phyloP scores from a whole-genome alignment of 352 stramenopile species.

The Phytophthora sansomeana region DNA sequence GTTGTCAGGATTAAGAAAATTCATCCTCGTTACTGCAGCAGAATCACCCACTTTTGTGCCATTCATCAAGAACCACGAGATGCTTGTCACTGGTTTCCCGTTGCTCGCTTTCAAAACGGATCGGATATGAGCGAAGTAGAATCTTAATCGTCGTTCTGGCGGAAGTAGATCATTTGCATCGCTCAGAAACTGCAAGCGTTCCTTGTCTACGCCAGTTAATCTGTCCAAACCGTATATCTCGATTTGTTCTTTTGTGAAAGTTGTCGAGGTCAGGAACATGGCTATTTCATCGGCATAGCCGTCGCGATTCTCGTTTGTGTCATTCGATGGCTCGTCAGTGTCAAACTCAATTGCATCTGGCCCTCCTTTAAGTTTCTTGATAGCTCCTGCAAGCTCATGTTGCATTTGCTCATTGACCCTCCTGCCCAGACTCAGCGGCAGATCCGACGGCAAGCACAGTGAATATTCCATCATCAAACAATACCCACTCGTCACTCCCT shows the following conservation, averaged over 20 bases:
- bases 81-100: neutral
- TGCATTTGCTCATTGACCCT: conserved; percentile 9
- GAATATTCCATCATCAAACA: conserved; percentile 21
- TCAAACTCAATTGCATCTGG: neutral
- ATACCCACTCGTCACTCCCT: conserved; percentile 21
- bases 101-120: neutral
- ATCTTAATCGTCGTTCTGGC: conserved; percentile 4
- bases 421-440: conserved; percentile 7
- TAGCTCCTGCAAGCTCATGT: conserved; percentile 6
- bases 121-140: conserved; percentile 22
- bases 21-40: conserved; percentile 4
- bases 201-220: neutral
- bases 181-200: conserved; percentile 3
- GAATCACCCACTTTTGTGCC: conserved; percentile 1
- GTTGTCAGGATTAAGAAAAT: conserved; percentile 17
- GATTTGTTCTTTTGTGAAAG: neutral
- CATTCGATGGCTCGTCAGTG: neutral
- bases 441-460: conserved; percentile 14
- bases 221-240: neutral
- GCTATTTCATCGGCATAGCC: neutral
- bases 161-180: conserved; percentile 13
- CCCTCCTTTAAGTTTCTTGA: conserved; percentile 5
- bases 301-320: neutral
- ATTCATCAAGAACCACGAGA: conserved; percentile 6
- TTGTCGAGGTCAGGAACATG: neutral